A percentile compares a stretch with the other conserved stretches of the same genome.
Conservation (phyloP, 192 early-diverging fungal species). For the Coemansia sp. region DNA sequence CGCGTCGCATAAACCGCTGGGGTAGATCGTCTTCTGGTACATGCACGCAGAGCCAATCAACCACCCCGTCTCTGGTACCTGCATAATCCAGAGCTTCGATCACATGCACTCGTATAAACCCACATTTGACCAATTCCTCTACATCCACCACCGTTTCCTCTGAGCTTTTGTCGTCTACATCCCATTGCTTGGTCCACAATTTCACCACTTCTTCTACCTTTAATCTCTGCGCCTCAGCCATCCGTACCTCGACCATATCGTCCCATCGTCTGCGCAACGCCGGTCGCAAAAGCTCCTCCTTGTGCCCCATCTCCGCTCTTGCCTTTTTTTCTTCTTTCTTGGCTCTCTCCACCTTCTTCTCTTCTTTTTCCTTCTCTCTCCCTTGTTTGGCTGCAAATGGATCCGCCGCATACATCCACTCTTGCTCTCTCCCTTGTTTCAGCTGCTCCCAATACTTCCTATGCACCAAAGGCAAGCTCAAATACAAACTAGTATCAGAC, state of each 20-base stretch:
- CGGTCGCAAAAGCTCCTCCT: conserved; percentile 29
- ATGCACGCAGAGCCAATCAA: conserved; percentile 89
- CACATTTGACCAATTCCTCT: conserved; percentile 42
- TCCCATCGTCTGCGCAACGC: conserved; percentile 33
- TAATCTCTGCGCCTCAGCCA: conserved; percentile 62
- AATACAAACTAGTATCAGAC: conserved; percentile 67
- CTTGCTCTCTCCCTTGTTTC: conserved; percentile 56
- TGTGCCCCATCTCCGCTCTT: conserved; percentile 42
- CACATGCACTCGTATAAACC: conserved; percentile 73
- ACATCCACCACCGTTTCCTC: too few relatives aligned
- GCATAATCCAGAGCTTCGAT: conserved; percentile 70
- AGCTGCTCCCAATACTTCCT: conserved; percentile 72
- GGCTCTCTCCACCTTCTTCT: not conserved
- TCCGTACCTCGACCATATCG: conserved; percentile 61
- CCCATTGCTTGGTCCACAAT: conserved; percentile 41
- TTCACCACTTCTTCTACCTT: conserved; percentile 69
- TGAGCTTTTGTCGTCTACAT: not conserved
- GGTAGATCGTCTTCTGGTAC: conserved; percentile 84
- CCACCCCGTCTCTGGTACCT: conserved; percentile 46
- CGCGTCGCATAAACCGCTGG: conserved; percentile 23
- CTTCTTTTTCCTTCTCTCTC: conserved; percentile 35
- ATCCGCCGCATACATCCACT: conserved; percentile 70
- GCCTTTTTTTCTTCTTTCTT: conserved; percentile 39
- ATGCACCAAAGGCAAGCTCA: conserved; percentile 72
- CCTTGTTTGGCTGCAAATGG: conserved; percentile 70